These are phyloP conservation scores for Euclidium syriacum DNA, from an alignment of 345 rosid species.

Conservation along the genomic window DNA sequence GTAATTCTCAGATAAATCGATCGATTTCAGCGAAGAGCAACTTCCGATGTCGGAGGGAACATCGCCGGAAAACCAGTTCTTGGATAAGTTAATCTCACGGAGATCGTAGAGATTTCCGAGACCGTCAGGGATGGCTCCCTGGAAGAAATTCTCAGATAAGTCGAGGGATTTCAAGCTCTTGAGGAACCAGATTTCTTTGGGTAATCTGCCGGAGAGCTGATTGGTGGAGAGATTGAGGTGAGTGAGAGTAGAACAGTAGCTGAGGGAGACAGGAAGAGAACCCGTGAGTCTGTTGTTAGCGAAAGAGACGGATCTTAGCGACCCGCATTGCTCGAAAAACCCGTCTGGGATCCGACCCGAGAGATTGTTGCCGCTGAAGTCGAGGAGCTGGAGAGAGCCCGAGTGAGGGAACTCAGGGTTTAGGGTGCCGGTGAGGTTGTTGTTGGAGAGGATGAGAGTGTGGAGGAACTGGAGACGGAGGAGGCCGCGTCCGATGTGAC, in stretches of 20 bases:
- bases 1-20: slow-evolving; percentile 66
- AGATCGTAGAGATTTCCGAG: slow-evolving; percentile 52
- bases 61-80: slow-evolving; percentile 55
- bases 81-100: slow-evolving; percentile 42
- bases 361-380: slow-evolving; percentile 62
- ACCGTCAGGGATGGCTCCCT: slow-evolving; percentile 58
- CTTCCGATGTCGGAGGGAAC: slow-evolving; percentile 64
- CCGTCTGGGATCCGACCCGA: slow-evolving; percentile 66
- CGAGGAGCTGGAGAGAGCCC: slow-evolving; percentile 45
- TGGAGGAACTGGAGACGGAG: slow-evolving; percentile 60
- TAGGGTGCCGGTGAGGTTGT: slow-evolving; percentile 60
- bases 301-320: slow-evolving; percentile 55
- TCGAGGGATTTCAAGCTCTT: slow-evolving; percentile 57
- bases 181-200: slow-evolving; percentile 56
- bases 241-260: slow-evolving; percentile 50
- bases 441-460: slow-evolving; percentile 53
- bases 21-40: slow-evolving; percentile 41
- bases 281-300: slow-evolving; percentile 68
- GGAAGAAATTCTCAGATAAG: slow-evolving; percentile 58
- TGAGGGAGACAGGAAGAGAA: slow-evolving; percentile 56
- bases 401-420: slow-evolving; percentile 50
- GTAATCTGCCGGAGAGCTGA: slow-evolving; percentile 63
- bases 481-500: slow-evolving; percentile 81
- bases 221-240: slow-evolving; percentile 63
- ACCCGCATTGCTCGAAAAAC: slow-evolving; percentile 76